Evolutionary conservation across 768 basidiomycete species (phyloP), one percentile per base, ranked within the genome.

Genomic region (Suillus discolor): DNA sequence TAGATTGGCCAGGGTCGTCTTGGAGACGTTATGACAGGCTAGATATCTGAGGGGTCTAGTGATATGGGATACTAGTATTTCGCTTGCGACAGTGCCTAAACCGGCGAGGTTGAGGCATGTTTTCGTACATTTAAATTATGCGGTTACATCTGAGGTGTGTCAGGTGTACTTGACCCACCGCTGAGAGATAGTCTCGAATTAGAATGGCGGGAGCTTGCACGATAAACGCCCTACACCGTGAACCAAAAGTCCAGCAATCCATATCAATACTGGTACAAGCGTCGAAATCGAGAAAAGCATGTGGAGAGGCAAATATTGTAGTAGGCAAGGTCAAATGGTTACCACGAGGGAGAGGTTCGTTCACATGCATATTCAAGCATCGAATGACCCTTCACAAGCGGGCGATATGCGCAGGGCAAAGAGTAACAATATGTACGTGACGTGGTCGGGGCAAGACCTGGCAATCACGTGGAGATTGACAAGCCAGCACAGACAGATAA

Each of bases 321-420:
- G 41, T 60, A 23, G n/a, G n/a, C n/a, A n/a, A n/a, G n/a, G n/a
- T n/a, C n/a, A n/a, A n/a, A n/a, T 65, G 66, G 77, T 75, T 75
- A 78, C 73, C 65, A 77, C 75, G 75, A 77, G 75, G 68, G 6
- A n/a, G n/a, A n/a, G n/a, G n/a, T n/a, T n/a, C n/a, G n/a, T n/a
- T n/a, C n/a, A n/a, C n/a, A n/a, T n/a, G n/a, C n/a, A n/a, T n/a
- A n/a, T n/a, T n/a, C n/a, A n/a, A n/a, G n/a, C n/a, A n/a, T n/a
- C n/a, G n/a, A n/a, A n/a, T n/a, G n/a, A n/a, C n/a, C n/a, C n/a
- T n/a, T n/a, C n/a, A n/a, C n/a, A n/a, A n/a, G n/a, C n/a, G n/a
- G n/a, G n/a, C n/a, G n/a, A n/a, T n/a, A n/a, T n/a, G n/a, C n/a
- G n/a, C n/a, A n/a, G n/a, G n/a, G n/a, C n/a, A n/a, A n/a, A n/a